Evolutionary conservation across 2,329 filamentous ascomycete genomes (phyloP).

Genomic region (Aspergillus amoenus): DNA sequence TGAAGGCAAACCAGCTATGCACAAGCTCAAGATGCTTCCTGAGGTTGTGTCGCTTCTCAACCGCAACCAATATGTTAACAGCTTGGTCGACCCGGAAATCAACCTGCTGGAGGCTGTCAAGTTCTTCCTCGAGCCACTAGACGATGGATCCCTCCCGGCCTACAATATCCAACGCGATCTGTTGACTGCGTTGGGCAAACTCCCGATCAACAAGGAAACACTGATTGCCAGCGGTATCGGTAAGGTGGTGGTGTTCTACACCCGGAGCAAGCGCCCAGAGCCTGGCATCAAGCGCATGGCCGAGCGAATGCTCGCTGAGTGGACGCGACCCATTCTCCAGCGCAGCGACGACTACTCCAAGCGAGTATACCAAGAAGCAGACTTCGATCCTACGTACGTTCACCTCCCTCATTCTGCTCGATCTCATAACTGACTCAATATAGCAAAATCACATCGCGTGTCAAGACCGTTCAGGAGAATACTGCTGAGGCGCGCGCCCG

Average conservation of each 20-base stretch:
- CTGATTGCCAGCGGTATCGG: constrained; percentile 90
- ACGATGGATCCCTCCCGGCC: constrained; percentile 88
- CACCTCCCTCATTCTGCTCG: constrained; percentile 3
- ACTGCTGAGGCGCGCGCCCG: constrained; percentile 53
- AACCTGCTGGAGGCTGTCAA: constrained; percentile 93
- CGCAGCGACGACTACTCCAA: constrained; percentile 94
- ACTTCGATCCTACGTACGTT: constrained; percentile 58
- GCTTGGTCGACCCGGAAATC: constrained; percentile 88
- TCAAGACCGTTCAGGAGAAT: constrained; percentile 36
- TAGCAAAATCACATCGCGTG: constrained; percentile 39
- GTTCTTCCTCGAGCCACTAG: constrained; percentile 94
- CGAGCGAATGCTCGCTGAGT: constrained; percentile 88
- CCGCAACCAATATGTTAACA: constrained; percentile 76
- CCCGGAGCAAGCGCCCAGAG: constrained; percentile 88
- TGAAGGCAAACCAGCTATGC: constrained; percentile 75
- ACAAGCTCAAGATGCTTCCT: constrained; percentile 91
- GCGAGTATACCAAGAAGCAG: constrained; percentile 60
- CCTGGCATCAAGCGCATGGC: constrained; percentile 88
- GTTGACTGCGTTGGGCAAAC: constrained; percentile 73
- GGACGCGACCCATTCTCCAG: constrained; percentile 92
- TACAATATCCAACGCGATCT: constrained; percentile 98
- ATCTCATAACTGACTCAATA: neutral
- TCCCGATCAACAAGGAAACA: constrained; percentile 88
- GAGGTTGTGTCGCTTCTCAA: constrained; percentile 87
- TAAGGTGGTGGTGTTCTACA: constrained; percentile 96